phyloP scores from a whole-genome alignment of 2,329 filamentous ascomycete species.

The Hypoxylon sp. region DNA sequence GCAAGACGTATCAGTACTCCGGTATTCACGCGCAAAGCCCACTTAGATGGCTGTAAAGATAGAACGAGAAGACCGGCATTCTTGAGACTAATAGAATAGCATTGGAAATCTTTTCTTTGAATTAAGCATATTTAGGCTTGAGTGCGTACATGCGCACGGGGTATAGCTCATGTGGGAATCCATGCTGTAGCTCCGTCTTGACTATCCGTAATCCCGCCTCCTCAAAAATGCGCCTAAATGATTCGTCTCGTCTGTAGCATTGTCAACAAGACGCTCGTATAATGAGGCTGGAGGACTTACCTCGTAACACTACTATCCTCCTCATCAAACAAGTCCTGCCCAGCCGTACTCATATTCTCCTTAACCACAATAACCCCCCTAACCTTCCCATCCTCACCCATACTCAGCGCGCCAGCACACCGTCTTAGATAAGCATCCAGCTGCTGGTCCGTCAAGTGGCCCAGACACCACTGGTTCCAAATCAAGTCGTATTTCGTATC shows the following conservation, averaged over 20 bases:
- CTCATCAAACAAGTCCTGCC: conserved; percentile 78
- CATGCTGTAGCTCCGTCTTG: conserved; percentile 76
- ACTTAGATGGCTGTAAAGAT: not conserved
- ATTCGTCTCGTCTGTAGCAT: conserved; percentile 72
- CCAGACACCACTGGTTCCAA: conserved; percentile 92
- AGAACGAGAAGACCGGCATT: not conserved
- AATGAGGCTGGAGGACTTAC: conserved; percentile 56
- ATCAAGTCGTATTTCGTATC: conserved; percentile 79
- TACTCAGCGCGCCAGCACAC: conserved; percentile 63
- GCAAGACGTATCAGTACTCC: not conserved
- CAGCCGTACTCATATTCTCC: conserved; percentile 77
- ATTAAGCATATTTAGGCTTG: conserved; percentile 59
- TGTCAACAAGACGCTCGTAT: conserved; percentile 9
- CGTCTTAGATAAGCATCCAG: conserved; percentile 75
- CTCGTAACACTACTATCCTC: conserved; percentile 82
- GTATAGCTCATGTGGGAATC: conserved; percentile 66
- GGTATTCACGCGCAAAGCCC: not conserved
- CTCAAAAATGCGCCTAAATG: conserved; percentile 77
- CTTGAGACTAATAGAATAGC: not conserved
- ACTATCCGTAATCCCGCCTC: conserved; percentile 77
- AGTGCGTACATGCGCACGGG: conserved; percentile 85
- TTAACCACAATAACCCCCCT: conserved; percentile 77
- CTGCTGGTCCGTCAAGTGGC: conserved; percentile 82
- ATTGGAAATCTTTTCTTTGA: conserved; percentile 13
- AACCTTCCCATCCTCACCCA: conserved; percentile 48